Evolutionary conservation across 2,329 filamentous ascomycete species (phyloP).

Genomic region (Apiospora saccharicola): DNA sequence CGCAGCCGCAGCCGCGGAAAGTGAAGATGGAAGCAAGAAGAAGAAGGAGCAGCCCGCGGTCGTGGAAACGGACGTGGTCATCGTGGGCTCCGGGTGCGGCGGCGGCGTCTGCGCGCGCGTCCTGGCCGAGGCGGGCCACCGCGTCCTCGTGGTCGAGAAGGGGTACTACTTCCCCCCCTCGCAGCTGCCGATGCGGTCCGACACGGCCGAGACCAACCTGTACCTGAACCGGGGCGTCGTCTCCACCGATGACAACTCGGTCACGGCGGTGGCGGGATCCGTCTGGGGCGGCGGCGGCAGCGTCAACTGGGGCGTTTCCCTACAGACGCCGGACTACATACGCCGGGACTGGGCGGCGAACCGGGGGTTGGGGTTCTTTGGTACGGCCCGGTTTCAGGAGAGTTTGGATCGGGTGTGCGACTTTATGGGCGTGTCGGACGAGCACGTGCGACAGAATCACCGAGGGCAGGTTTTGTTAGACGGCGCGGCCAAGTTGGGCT

Average conservation of each 20-base stretch:
- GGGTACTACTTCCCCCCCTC: slow-evolving; percentile 69
- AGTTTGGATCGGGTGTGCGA: slow-evolving; percentile 59
- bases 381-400: slow-evolving; percentile 67
- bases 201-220: slow-evolving; percentile 59
- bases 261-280: slow-evolving; percentile 65
- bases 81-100: slow-evolving; percentile 77
- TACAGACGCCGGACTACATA: slow-evolving; percentile 67
- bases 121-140: slow-evolving; percentile 57
- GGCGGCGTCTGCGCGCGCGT: slow-evolving; percentile 74
- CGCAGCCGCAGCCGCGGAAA: slow-evolving; percentile 34
- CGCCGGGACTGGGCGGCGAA: slow-evolving; percentile 70
- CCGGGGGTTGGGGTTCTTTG: slow-evolving; percentile 68
- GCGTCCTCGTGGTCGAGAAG: slow-evolving; percentile 74
- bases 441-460: slow-evolving; percentile 64
- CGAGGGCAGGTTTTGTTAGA: slow-evolving; percentile 69
- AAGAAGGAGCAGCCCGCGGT: no score
- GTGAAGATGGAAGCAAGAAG: background rate
- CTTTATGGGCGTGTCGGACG: slow-evolving; percentile 43
- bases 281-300: slow-evolving; percentile 78
- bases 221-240: slow-evolving; percentile 64
- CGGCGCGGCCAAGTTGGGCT: slow-evolving; percentile 71
- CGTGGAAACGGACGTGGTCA: slow-evolving; percentile 70
- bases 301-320: slow-evolving; percentile 68
- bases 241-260: slow-evolving; percentile 55
- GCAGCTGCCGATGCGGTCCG: slow-evolving; percentile 70